These are phyloP conservation scores for Diaporthe vexans DNA, from an alignment of 2,329 filamentous ascomycete species.

Conservation along the genomic window DNA sequence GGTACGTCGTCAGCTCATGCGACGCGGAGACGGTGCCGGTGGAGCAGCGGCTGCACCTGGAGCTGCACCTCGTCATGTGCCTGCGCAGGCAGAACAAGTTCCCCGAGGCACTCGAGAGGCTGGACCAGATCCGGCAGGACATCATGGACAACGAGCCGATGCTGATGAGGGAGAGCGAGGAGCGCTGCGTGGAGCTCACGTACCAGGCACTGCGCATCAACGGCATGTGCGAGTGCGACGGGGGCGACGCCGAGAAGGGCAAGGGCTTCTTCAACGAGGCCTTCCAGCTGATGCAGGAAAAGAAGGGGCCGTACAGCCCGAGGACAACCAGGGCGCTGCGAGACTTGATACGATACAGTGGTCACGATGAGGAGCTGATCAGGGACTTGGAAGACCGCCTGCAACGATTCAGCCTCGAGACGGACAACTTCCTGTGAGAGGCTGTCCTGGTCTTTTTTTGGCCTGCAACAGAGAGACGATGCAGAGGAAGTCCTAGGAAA, in stretches of 20 bases:
- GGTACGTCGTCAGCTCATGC: background rate
- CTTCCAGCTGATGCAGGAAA: slow-evolving; percentile 36
- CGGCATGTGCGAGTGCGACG: slow-evolving; percentile 34
- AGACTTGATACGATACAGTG: slow-evolving; percentile 24
- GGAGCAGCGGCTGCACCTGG: slow-evolving; percentile 35
- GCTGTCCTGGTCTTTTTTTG: background rate
- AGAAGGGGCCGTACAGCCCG: slow-evolving; percentile 16
- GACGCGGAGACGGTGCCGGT: background rate
- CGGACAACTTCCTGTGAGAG: slow-evolving; percentile 1
- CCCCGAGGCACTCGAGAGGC: slow-evolving; percentile 26
- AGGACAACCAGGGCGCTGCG: slow-evolving; percentile 35
- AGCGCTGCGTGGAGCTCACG: slow-evolving; percentile 32
- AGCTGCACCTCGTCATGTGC: slow-evolving; percentile 37
- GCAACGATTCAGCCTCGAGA: slow-evolving; percentile 5
- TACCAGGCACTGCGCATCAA: slow-evolving; percentile 36
- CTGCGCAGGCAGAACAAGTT: slow-evolving; percentile 29
- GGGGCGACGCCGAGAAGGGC: slow-evolving; percentile 20
- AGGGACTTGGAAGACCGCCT: slow-evolving; percentile 30
- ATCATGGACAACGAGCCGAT: slow-evolving; percentile 30
- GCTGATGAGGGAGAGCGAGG: slow-evolving; percentile 24
- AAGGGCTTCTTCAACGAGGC: slow-evolving; percentile 29
- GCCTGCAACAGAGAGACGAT: too few relatives aligned
- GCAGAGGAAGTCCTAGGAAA: too few relatives aligned
- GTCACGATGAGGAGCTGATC: slow-evolving; percentile 21
- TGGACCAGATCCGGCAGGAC: slow-evolving; percentile 22